A percentile compares a stretch with the other conserved stretches of the same genome.
phyloP scores from a whole-genome alignment of 2,329 filamentous ascomycete species.

The Acephala macrosclerotiorum region DNA sequence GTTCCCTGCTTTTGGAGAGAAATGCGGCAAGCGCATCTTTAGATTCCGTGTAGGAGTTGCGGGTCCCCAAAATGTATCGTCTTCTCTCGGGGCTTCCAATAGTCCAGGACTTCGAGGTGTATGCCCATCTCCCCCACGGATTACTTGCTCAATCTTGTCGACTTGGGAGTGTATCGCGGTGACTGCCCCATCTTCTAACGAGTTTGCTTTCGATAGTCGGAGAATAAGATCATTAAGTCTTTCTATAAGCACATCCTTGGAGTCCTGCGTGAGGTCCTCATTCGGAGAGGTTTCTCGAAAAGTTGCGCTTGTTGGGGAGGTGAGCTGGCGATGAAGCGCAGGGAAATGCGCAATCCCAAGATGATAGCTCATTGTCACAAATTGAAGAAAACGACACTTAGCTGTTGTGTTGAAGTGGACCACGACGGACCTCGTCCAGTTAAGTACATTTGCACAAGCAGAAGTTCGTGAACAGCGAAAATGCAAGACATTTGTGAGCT shows the following conservation, averaged over 20 bases:
- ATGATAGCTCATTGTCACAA: conserved; percentile 38
- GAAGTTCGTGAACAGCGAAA: not conserved
- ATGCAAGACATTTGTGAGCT: conserved; percentile 19
- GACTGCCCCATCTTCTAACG: conserved; percentile 40
- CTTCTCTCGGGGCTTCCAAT: conserved; percentile 20
- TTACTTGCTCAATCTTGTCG: conserved; percentile 46
- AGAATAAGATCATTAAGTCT: conserved; percentile 45
- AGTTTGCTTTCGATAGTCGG: conserved; percentile 40
- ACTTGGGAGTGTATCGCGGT: conserved; percentile 46
- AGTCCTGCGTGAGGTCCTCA: conserved; percentile 39
- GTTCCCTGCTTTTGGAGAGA: not conserved
- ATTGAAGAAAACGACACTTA: conserved; percentile 1
- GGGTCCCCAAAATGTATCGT: conserved; percentile 37
- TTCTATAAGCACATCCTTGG: conserved; percentile 44
- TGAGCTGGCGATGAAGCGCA: conserved; percentile 39
- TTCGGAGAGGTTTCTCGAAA: conserved; percentile 22
- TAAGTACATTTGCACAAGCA: conserved; percentile 1
- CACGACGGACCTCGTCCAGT: not conserved
- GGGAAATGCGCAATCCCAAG: conserved; percentile 39
- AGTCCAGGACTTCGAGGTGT: conserved; percentile 2
- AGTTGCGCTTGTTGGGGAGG: conserved; percentile 28
- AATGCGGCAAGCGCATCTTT: conserved; percentile 30
- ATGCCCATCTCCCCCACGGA: conserved; percentile 20
- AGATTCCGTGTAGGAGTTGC: conserved; percentile 33
- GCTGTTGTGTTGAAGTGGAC: not conserved